Base-by-base conservation (phyloP, 1,284 basidiomycete genomes). In the Rhodotorula sp. region DNA sequence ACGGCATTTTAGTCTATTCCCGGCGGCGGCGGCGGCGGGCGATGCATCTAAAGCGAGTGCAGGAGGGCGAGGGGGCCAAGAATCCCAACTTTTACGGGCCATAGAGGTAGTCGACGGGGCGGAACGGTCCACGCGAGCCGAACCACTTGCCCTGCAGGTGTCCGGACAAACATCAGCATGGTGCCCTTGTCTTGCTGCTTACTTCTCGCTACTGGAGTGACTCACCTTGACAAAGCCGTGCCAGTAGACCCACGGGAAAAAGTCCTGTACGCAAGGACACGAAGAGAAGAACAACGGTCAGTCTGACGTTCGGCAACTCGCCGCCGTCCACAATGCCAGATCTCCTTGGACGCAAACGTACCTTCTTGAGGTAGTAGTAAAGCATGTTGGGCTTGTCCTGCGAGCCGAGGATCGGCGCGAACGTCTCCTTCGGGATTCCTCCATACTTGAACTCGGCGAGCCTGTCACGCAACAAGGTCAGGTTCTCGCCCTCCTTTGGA, bases 241-340 rank as follows among this genome's bases (percentile, higher is more conserved):
- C 87, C 90, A 98, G 85, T 98, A 98, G 1, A 87, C 88, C 81
- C 85, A 87, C 10, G 95, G 95, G 86, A 99, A 95, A 70, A 97
- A 76, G 78, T 92, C 89, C 87, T 43, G 20, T 26, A 12, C 47
- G n/a, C 65, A 77, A 63, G 76, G 52, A 62, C 60, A 47, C 14
- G 18, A 87, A 75, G 73, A 82, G 90, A 34, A 82, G 90, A 34
- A 16, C 29, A 29, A 3, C 29, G 29, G 29, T 43, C 14, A 43
- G 39, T 14, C 39, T 14, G 2, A 43, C 39, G 39, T 43, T 10
- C 10, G 7, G 39, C 39, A 8, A 34, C 34, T 34, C 34, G 34
- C 34, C 34, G 34, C 34, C 34, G 34, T 3, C 34, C 34, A 1
- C 34, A 5, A 5, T 34, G 5, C 34, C 3, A 5, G 34, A 34